Base-by-base conservation (phyloP, 805 yeast species). In the Hyphopichia homilentoma region DNA sequence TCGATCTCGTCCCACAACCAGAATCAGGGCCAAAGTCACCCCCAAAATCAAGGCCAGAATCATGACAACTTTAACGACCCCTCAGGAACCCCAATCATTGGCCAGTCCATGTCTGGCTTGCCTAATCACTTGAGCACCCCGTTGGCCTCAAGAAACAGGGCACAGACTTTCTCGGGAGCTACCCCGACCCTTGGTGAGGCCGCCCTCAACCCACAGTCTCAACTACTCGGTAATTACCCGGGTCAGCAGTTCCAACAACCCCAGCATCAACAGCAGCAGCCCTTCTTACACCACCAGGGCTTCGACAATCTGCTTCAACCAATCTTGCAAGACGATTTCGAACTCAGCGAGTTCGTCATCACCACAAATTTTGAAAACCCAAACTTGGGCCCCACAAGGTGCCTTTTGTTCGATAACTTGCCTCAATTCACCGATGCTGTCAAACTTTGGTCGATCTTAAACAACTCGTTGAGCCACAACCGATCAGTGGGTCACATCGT, bases 351-450 rank as follows among this genome's bases (percentile, higher is more conserved):
- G 22, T 61, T 81, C 25, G 68, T 75, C 25, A 68, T 82, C 61
- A 80, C 82, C n/a, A 78, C 89, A 2, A 77, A 84, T 25, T 77
- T 78, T 45, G 82, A 80, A 34, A 86, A 82, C 48, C 70, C 84
- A 3, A 65, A 77, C 27, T 52, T 86, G 44, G 79, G 84, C 12
- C 94, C 95, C 12, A 79, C 95, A 1, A 77, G 82, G 44, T 79
- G 86, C 8, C 66, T 90, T 27, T 70, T 89, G 42, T 67, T 93
- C 34, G 84, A 88, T 27, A 87, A 89, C 50, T 70, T 90, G 32
- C 97, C 97, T 8, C 70, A 78, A 26, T 71, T 87, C 4, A 57
- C 84, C 38, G 79, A 82, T 32, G 61, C 78, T 9, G 48, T 56
- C 40, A 63, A 54, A 38, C 50, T 67, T 24, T 52, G 41, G 38